Base-by-base conservation (phyloP, 2,329 filamentous ascomycete species). In the Calonectria crousiana region DNA sequence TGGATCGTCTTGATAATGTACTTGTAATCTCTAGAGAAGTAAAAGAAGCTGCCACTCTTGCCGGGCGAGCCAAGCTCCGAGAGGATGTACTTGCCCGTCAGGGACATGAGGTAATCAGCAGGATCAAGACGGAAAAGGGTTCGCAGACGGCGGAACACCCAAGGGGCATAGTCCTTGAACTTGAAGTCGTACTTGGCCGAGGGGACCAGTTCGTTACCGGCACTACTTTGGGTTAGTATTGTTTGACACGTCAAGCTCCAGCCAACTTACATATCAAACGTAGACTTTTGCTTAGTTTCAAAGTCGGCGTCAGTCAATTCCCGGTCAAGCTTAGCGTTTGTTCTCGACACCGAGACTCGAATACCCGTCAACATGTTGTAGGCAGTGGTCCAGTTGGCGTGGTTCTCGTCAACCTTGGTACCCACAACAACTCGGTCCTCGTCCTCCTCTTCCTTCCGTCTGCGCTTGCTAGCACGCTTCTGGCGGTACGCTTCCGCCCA, bases 1-100 rank as follows among this genome's bases (percentile, higher is more conserved):
- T 99, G 97, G 79, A 99, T 98, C 28, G 97, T 99, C 87, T 99
- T 99, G 91, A 99, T 99, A 86, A 99, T 99, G 87, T 99, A 99
- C 86, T 98, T 98, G 90, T 99, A 99, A 86, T 99, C 97, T 81
- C 97, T 91, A 62, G 97, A 98, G 87, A 98, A 99, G 89, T 99
- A 99, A 87, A 99, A 99, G 88, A 99, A 99, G 85, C 96, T 98
- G 78, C 97, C 97, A 84, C 96, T 98, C 88, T 99, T 99, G 74
- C 97, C 97, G 1, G 97, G 97, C 5, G 97, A 98, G 44, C 97
- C 97, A 73, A 99, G 90, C 85, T 99, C 97, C 6, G 97, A 98
- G 77, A 99, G 90, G 70, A 99, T 98, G 85, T 99, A 99, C 87
- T 99, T 99, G 85, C 96, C 97, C 18, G 97, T 98, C 81, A 99